phyloP scores from a whole-genome alignment of 2,329 filamentous ascomycete genomes.

The Amauroascus niger region DNA sequence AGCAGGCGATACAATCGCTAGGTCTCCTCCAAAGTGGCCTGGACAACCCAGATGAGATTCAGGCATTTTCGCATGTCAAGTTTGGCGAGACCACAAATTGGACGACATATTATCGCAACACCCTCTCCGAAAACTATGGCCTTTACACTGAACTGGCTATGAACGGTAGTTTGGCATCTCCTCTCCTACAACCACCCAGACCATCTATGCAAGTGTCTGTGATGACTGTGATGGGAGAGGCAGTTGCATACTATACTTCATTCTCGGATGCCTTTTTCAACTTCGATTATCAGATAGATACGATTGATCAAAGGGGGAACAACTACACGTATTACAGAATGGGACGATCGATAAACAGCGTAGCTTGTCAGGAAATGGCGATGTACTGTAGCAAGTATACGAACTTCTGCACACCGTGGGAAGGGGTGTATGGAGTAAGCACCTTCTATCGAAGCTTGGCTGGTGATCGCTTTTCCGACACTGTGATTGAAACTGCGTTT shows the following conservation, averaged over 20 bases:
- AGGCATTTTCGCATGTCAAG: constrained; percentile 3
- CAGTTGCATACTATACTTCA: neutral
- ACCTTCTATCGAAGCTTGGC: neutral
- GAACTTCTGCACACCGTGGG: constrained; percentile 1
- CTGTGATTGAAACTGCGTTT: neutral
- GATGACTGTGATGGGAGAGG: constrained; percentile 3
- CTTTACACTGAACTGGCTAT: constrained; percentile 1
- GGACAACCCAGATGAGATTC: constrained; percentile 2
- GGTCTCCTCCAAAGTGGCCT: neutral
- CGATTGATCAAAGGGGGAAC: neutral
- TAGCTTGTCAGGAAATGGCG: constrained; percentile 9
- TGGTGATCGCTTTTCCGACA: neutral
- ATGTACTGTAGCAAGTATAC: constrained; percentile 9
- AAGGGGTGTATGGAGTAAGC: neutral
- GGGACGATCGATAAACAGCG: neutral
- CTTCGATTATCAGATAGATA: neutral
- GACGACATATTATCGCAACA: constrained; percentile 3
- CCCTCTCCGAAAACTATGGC: neutral
- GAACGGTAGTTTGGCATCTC: neutral
- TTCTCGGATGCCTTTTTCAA: constrained; percentile 6
- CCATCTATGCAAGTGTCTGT: constrained; percentile 5
- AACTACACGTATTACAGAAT: constrained; percentile 5
- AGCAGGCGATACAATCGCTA: neutral
- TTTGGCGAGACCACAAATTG: neutral
- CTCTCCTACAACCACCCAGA: neutral